Base-by-base conservation (phyloP, 1,139 yeast species). In the Debaryomyces fabryi region DNA sequence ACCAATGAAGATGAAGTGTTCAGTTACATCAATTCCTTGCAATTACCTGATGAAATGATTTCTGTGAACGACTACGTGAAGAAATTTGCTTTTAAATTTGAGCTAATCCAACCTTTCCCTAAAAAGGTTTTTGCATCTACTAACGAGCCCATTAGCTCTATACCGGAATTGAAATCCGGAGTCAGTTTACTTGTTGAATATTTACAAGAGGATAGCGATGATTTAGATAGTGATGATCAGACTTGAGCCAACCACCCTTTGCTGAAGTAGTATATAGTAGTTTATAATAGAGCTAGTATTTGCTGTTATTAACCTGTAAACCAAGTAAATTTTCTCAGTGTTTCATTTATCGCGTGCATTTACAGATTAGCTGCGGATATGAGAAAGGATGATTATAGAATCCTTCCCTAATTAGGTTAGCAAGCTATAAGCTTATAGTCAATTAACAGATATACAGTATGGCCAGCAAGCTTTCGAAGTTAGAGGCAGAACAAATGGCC, bases 401-500 rank as follows among this genome's bases (percentile, higher is more conserved):
- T 35, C 38, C 38, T 35, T 21, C 25, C 13, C 20, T 7, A 20
- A 12, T 35, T 35, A 24, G 38, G 15, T 35, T 35, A 35, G 38
- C 38, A 35, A 35, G 7, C 23, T 20, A n/a, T 16, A 35, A 21
- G 1, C 10, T 13, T 6, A 10, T 35, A 18, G 13, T 35, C 21
- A 34, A 34, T 35, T 35, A 18, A n/a, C 23, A 35, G 8, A 7
- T 20, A 23, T 23, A 37, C 15, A 43, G 20, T 18, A 69, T 68
- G 71, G 64, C 72, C 36, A 65, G 68, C 49, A 72, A 76, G 49
- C 74, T 70, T 55, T 65, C 77, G 13, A 62, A 68, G 50, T 59
- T 74, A 49, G 80, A 76, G 57, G 78, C 78, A 27, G 79, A 76
- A 55, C 72, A 72, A 55, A 65, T 74, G 50, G 68, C 74, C 16